Conservation (phyloP, 2,329 filamentous ascomycete species). For the Colletotrichum acutatum region DNA sequence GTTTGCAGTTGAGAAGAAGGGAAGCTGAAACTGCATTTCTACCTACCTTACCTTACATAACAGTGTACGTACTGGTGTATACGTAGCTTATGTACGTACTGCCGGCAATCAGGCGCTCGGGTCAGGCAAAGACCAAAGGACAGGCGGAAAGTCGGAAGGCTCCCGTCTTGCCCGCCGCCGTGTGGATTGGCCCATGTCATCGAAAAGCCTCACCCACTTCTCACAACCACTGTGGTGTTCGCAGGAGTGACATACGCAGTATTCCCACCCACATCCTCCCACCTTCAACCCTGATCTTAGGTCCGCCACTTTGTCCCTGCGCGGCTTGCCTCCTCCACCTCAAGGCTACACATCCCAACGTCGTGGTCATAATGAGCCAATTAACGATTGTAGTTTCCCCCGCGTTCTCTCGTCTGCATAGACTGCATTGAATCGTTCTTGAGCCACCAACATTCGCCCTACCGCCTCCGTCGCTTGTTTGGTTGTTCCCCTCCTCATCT, state of each 20-base stretch:
- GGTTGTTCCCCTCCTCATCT: background rate
- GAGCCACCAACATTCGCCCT: background rate
- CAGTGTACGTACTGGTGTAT: too few relatives aligned
- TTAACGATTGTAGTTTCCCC: background rate
- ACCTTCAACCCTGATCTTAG: background rate
- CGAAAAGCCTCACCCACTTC: background rate
- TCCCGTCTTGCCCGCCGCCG: background rate
- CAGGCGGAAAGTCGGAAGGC: background rate
- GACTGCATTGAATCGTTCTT: background rate
- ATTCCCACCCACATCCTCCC: background rate
- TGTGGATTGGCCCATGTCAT: conserved; percentile 27
- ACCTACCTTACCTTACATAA: too few relatives aligned
- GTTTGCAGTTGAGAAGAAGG: background rate
- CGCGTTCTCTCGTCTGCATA: background rate
- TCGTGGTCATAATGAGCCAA: background rate
- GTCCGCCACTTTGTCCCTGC: background rate
- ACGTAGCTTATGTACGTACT: too few relatives aligned
- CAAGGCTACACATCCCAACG: background rate
- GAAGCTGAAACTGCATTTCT: too few relatives aligned
- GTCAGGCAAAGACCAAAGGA: background rate
- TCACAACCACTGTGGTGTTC: too few relatives aligned
- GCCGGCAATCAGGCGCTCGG: too few relatives aligned
- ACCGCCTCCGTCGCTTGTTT: background rate
- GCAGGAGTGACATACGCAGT: too few relatives aligned
- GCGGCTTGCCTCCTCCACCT: background rate